A percentile compares a stretch with the other conserved stretches of the same genome.
Conservation (phyloP, 2,329 filamentous ascomycete genomes). For the Mycosphaerella sp. region DNA sequence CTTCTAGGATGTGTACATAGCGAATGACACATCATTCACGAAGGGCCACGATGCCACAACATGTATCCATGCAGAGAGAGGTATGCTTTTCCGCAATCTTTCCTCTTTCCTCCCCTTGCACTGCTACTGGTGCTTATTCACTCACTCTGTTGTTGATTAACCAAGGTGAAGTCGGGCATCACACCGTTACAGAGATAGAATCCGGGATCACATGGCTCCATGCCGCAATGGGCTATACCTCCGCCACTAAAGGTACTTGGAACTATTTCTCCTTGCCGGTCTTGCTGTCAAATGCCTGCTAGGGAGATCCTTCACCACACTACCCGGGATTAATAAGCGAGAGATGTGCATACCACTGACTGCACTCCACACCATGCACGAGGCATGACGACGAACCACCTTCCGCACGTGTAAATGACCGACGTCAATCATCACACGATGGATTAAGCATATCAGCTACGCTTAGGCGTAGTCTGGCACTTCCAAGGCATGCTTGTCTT, state of each 20-base stretch:
- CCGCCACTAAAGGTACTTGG: background rate
- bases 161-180: slow-evolving; percentile 3
- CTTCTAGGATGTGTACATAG: slow-evolving; percentile 7
- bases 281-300: background rate
- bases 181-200: background rate
- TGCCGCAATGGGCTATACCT: background rate
- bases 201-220: background rate
- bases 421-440: too few relatives aligned
- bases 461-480: background rate
- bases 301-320: background rate
- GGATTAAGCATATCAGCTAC: background rate
- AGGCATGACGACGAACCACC: background rate
- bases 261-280: background rate
- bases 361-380: background rate
- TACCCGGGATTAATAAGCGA: background rate
- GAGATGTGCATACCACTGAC: background rate
- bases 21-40: slow-evolving; percentile 5
- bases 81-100: background rate
- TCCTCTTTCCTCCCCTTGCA: background rate
- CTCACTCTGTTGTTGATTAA: background rate
- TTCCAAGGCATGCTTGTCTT: too few relatives aligned
- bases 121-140: background rate
- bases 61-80: background rate
- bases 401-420: too few relatives aligned
- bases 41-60: background rate